Conservation (phyloP, 2,329 filamentous ascomycete species). For the Pseudogymnoascus sp. region DNA sequence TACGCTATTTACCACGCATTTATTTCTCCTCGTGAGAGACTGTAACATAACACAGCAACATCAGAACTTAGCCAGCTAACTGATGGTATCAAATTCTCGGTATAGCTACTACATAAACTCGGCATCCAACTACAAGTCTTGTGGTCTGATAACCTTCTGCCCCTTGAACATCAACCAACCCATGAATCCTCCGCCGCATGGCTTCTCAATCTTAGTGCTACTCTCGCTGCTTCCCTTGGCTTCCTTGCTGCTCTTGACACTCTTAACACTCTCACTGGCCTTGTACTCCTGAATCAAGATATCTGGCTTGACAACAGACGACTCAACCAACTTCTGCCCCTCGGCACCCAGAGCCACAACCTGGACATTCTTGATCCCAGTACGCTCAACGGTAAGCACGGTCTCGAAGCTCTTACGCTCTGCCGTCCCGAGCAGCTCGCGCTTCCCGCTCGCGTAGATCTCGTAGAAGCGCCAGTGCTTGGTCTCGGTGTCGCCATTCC, state of each 20-base stretch:
- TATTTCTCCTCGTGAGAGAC: neutral
- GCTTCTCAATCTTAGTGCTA: neutral
- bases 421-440: slow-evolving; percentile 31
- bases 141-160: slow-evolving; percentile 2
- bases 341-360: slow-evolving; percentile 13
- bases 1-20: neutral
- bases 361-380: slow-evolving; percentile 8
- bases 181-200: neutral
- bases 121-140: neutral
- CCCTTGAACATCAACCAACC: slow-evolving; percentile 10
- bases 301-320: slow-evolving; percentile 10
- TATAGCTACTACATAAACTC: neutral
- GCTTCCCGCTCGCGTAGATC: slow-evolving; percentile 28
- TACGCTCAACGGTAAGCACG: slow-evolving; percentile 9
- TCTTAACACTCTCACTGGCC: neutral
- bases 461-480: slow-evolving; percentile 39
- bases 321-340: slow-evolving; percentile 10
- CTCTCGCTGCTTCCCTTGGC: neutral
- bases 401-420: slow-evolving; percentile 38
- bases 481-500: slow-evolving; percentile 44
- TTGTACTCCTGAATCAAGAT: slow-evolving; percentile 11
- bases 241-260: neutral
- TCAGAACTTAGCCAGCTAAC: neutral
- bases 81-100: neutral
- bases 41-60: neutral